Percentiles rank a stretch among this genome's conserved stretches.
phyloP scores from a whole-genome alignment of 306 rosid genomes.

The Ziziphus jujuba region DNA sequence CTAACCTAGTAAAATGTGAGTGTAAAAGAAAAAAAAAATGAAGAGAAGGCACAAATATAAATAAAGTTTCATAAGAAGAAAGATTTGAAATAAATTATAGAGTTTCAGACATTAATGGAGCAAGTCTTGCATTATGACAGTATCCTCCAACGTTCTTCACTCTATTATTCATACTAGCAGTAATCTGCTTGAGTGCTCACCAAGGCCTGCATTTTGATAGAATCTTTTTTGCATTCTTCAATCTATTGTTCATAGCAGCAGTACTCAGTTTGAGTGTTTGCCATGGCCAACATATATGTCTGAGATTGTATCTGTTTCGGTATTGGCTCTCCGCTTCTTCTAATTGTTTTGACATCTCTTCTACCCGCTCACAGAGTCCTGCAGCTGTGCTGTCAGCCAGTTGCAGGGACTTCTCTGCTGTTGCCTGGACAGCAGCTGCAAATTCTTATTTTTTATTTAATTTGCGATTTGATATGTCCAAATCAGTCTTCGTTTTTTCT shows the following conservation, averaged over 20 bases:
- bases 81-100: not conserved
- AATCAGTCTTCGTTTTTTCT: conserved; percentile 63
- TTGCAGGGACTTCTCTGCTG: conserved; percentile 75
- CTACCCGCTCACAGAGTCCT: conserved; percentile 52
- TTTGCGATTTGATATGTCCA: conserved; percentile 65
- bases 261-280: conserved; percentile 39
- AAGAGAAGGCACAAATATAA: not conserved
- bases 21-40: not conserved
- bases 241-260: conserved; percentile 28
- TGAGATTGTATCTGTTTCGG: conserved; percentile 39
- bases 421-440: conserved; percentile 70
- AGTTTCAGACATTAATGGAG: conserved; percentile 28
- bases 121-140: conserved; percentile 80
- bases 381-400: conserved; percentile 65
- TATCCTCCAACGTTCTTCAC: too few species aligned
- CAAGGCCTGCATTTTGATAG: too few species aligned
- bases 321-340: conserved; percentile 72
- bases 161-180: too few species aligned
- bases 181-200: too few species aligned
- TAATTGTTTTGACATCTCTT: conserved; percentile 54
- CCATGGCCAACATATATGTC: conserved; percentile 87
- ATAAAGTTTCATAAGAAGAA: not conserved
- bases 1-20: not conserved
- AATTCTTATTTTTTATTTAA: conserved; percentile 71
- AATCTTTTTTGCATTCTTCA: conserved; percentile 35